These are phyloP conservation scores for Dryas alaskensis DNA, from an alignment of 306 rosid genomes.

Conservation along the genomic window DNA sequence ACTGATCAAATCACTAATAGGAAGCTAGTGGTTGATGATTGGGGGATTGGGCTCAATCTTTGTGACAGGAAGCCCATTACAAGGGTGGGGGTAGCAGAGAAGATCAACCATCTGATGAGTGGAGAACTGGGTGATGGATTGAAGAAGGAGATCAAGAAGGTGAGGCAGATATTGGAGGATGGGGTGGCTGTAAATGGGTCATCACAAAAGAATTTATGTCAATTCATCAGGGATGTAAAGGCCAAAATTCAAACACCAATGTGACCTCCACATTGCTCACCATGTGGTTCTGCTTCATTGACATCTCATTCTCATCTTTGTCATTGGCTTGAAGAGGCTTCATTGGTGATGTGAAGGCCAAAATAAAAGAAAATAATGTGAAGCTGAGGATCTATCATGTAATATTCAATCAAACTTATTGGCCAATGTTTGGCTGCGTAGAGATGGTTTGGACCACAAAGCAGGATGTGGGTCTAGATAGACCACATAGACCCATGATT, in stretches of 20 bases:
- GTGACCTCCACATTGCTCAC: not conserved
- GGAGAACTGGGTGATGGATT: slow-evolving; percentile 20
- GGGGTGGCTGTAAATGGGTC: slow-evolving; percentile 16
- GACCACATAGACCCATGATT: too few species aligned
- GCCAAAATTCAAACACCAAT: slow-evolving; percentile 14
- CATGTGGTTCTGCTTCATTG: not conserved
- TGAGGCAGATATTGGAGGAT: slow-evolving; percentile 7
- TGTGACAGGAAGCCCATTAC: slow-evolving; percentile 24
- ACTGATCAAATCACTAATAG: slow-evolving; percentile 33
- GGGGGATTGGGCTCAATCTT: slow-evolving; percentile 36
- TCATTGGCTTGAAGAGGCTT: too few species aligned
- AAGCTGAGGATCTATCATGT: not conserved
- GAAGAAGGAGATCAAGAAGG: slow-evolving; percentile 21
- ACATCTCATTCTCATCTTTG: not conserved
- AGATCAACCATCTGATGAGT: slow-evolving; percentile 26
- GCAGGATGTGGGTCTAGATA: not conserved
- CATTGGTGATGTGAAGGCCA: not conserved
- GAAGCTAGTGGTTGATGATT: slow-evolving; percentile 40
- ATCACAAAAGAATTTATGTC: slow-evolving; percentile 18
- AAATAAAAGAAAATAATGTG: not conserved
- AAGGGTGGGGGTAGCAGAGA: slow-evolving; percentile 25
- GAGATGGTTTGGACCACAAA: not conserved
- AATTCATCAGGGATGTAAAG: slow-evolving; percentile 23
- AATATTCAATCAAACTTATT: too few species aligned
- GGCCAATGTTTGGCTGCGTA: too few species aligned